Percentiles rank a stretch among this genome's conserved stretches.
Evolutionary conservation across 257 asterid genomes (phyloP).

Genomic region (Solanum piurae): DNA sequence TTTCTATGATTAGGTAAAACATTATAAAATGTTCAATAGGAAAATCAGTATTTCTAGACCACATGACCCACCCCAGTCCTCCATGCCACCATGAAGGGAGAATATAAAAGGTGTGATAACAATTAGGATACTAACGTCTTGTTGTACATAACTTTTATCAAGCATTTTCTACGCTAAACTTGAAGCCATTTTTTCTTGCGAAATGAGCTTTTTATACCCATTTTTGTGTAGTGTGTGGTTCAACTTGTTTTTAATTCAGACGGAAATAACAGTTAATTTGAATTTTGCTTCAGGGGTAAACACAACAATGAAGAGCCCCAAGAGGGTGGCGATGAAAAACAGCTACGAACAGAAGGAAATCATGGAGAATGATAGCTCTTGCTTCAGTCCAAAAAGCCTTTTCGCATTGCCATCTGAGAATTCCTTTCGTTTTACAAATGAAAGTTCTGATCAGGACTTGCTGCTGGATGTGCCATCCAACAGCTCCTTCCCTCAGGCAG

Average conservation of each 20-base stretch:
- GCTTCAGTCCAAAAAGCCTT: slow-evolving; percentile 39
- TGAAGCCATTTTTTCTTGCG: not conserved
- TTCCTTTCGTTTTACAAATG: slow-evolving; percentile 31
- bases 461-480: slow-evolving; percentile 64
- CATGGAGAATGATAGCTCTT: slow-evolving; percentile 27
- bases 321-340: slow-evolving; percentile 22
- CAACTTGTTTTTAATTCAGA: not conserved
- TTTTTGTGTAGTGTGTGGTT: not conserved
- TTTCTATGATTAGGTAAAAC: not conserved
- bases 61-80: not conserved
- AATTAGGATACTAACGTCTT: not conserved
- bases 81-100: not conserved
- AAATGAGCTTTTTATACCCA: not conserved
- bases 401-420: slow-evolving; percentile 43
- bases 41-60: not conserved
- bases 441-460: slow-evolving; percentile 53
- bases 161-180: not conserved
- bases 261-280: not conserved
- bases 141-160: not conserved
- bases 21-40: not conserved
- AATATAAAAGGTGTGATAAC: not conserved
- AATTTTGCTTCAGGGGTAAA: slow-evolving; percentile 33
- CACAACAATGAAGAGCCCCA: slow-evolving; percentile 44
- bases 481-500: slow-evolving; percentile 68
- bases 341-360: slow-evolving; percentile 35